These are phyloP conservation scores for Fusarium sp. DNA, from an alignment of 2,329 filamentous ascomycete genomes.

Conservation along the genomic window DNA sequence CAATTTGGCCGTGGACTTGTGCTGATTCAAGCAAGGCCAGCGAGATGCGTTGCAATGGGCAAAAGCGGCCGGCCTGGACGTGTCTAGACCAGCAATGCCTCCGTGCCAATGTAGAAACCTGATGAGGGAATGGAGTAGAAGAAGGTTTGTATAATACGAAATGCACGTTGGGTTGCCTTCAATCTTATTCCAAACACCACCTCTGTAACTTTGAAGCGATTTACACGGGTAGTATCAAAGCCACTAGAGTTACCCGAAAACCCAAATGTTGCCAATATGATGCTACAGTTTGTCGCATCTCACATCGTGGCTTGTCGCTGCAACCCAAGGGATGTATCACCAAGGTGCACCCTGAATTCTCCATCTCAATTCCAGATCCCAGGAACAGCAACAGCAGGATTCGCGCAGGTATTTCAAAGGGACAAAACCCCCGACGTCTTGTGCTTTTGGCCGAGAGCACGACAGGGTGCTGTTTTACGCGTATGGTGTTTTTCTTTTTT, in stretches of 20 bases:
- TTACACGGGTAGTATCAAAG: neutral
- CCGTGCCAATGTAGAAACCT: neutral
- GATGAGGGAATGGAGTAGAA: constrained; percentile 13
- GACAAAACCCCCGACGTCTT: constrained; percentile 11
- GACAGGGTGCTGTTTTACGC: constrained; percentile 8
- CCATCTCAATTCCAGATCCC: neutral
- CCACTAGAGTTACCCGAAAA: constrained; percentile 11
- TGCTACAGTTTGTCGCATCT: neutral
- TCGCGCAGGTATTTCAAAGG: constrained; percentile 16
- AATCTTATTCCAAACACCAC: constrained; percentile 17
- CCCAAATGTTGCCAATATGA: constrained; percentile 2
- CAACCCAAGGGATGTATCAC: constrained; percentile 4
- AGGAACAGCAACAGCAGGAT: constrained; percentile 1
- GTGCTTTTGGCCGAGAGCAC: constrained; percentile 11
- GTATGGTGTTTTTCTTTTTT: constrained; percentile 3
- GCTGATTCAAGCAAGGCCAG: neutral
- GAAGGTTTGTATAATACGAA: constrained; percentile 21
- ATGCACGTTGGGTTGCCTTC: constrained; percentile 24
- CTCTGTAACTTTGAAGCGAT: neutral
- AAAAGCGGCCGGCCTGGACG: constrained; percentile 11
- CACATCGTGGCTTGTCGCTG: constrained; percentile 32
- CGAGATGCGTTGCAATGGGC: constrained; percentile 4
- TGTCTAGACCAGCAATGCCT: constrained; percentile 6
- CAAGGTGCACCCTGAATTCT: neutral
- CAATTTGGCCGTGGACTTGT: constrained; percentile 21